Percentiles rank a stretch among this genome's conserved stretches.
These are phyloP conservation scores for Ophiocordyceps unilateralis DNA, from an alignment of 2,329 filamentous ascomycete species.

Conservation along the genomic window DNA sequence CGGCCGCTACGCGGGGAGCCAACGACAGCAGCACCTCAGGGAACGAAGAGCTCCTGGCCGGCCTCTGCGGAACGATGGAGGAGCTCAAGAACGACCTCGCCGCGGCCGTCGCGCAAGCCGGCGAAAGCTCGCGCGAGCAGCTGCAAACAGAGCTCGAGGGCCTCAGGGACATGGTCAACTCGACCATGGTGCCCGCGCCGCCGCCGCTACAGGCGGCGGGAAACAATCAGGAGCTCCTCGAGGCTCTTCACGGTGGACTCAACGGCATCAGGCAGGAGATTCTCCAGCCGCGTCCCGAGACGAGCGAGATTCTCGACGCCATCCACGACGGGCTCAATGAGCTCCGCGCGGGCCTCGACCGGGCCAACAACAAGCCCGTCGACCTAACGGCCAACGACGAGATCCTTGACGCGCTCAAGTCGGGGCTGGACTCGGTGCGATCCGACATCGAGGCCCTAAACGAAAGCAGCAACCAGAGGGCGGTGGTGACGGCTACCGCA, in stretches of 20 bases:
- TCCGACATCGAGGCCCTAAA: slow-evolving; percentile 65
- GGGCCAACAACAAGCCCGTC: slow-evolving; percentile 57
- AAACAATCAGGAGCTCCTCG: slow-evolving; percentile 49
- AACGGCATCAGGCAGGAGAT: slow-evolving; percentile 62
- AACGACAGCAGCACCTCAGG: background rate
- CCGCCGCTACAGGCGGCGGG: slow-evolving; percentile 20
- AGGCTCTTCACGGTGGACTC: slow-evolving; percentile 54
- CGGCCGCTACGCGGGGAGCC: slow-evolving; percentile 18
- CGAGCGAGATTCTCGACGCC: slow-evolving; percentile 76
- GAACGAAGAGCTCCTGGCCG: background rate
- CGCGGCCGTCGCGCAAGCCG: slow-evolving; percentile 21
- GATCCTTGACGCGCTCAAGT: slow-evolving; percentile 72
- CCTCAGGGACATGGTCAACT: slow-evolving; percentile 61
- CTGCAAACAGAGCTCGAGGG: slow-evolving; percentile 72
- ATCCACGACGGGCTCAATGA: slow-evolving; percentile 75
- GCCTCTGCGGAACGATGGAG: slow-evolving; percentile 39
- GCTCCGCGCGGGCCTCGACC: slow-evolving; percentile 61
- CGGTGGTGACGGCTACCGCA: slow-evolving; percentile 36
- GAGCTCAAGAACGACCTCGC: slow-evolving; percentile 46
- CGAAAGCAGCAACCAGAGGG: slow-evolving; percentile 31
- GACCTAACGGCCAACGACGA: slow-evolving; percentile 79
- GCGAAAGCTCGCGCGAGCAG: slow-evolving; percentile 37
- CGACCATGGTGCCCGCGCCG: slow-evolving; percentile 43
- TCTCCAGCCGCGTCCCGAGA: slow-evolving; percentile 48
- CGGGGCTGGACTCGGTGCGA: slow-evolving; percentile 60